Base-by-base conservation (phyloP, 495 filamentous ascomycete species). In the Tuber borchii region DNA sequence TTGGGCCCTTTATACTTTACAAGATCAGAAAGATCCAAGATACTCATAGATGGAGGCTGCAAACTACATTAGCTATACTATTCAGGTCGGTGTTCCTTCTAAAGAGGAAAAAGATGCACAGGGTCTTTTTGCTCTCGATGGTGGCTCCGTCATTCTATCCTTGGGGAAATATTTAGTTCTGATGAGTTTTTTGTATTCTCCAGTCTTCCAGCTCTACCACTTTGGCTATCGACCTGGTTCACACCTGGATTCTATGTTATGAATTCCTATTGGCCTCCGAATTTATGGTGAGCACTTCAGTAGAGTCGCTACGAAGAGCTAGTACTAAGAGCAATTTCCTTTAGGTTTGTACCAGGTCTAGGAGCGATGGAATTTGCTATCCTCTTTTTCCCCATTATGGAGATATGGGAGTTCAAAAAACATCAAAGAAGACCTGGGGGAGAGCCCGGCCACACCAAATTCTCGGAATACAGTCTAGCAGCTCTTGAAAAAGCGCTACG, bases 311-410 rank as follows among this genome's bases (percentile, higher is more conserved):
- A 42, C 19, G 20, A 71, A 69, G 40, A 12, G 70, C 45, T 39
- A 61, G 51, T 16, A 37, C 26, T 22, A 51, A 34, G 48, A 17
- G 70, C 37, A 7, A 56, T 34, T 65, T 16, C 56, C 56, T 26
- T 37, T 72, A 79, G 77, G 77, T 87, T 89, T 78, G 85, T 85
- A 37, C 85, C 88, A 31, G 88, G 87, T 40, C 83, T 90, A 71
- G 81, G 86, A 19, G 78, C 85, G 56, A 87, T 89, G 76, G 85
- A 90, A 78, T 83, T 88, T 71, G 85, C 87, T 76, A 87, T 86
- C 71, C 82, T 89, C 71, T 84, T 88, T 77, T 86, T 89, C 61
- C 88, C 88, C 26, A 85, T 88, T 73, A 83, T 83, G 75, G 86
- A 88, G 75, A 85, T 89, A n/a, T 81, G 84, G 78, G 85, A 76